Percentiles rank a stretch among this genome's conserved stretches.
Conservation (phyloP, 208 protist genomes). For the Leishmania amazonensis region DNA sequence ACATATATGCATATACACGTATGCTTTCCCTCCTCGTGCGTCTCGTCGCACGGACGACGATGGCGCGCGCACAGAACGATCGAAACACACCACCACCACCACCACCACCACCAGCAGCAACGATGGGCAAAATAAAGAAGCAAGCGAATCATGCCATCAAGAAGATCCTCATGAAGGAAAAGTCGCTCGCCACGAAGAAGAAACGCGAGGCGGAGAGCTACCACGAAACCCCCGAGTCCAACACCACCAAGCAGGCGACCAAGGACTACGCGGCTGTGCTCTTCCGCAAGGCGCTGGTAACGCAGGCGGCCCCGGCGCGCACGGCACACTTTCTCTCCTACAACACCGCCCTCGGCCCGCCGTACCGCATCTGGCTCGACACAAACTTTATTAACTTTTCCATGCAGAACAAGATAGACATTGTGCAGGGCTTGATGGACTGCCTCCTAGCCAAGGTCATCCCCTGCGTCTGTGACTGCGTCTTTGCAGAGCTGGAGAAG, state of each 20-base stretch:
- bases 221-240: slow-evolving; percentile 40
- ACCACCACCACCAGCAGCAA: neutral
- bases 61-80: neutral
- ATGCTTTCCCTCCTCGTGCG: neutral
- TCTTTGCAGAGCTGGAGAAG: slow-evolving; percentile 99
- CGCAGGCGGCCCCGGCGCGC: slow-evolving; percentile 53
- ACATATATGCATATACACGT: too few species aligned
- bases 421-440: slow-evolving; percentile 98
- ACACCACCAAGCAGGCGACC: slow-evolving; percentile 39
- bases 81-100: neutral
- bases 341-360: slow-evolving; percentile 97
- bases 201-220: slow-evolving; percentile 87
- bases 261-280: slow-evolving; percentile 74
- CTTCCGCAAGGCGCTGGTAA: slow-evolving; percentile 71
- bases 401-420: slow-evolving; percentile 99
- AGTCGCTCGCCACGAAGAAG: slow-evolving; percentile 81
- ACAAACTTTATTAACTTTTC: slow-evolving; percentile 99
- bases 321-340: slow-evolving; percentile 97
- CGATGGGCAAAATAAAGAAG: slow-evolving; percentile 82
- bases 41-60: neutral
- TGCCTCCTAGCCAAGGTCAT: slow-evolving; percentile 99
- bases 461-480: slow-evolving; percentile 98
- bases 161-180: slow-evolving; percentile 93
- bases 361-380: slow-evolving; percentile 99
- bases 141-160: slow-evolving; percentile 82